Conservation (phyloP, 371 early-diverging fungal genomes). For the Zopfochytrium polystomum region DNA sequence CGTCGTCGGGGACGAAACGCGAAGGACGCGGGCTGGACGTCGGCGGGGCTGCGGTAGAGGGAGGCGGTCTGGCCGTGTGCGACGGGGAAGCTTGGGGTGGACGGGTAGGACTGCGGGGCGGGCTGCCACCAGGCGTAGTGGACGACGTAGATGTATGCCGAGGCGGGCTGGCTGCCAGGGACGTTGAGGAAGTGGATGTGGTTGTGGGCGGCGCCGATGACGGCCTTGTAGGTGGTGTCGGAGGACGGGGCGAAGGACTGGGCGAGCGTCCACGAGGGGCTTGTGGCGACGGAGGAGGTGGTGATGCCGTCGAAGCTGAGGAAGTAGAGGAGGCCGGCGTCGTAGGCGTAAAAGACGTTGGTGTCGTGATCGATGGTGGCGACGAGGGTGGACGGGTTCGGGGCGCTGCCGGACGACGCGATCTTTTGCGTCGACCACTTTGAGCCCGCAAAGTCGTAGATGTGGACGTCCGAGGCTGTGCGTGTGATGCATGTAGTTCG, state of each 20-base stretch:
- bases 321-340: background rate
- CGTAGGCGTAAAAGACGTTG: constrained; percentile 16
- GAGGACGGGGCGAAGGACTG: constrained; percentile 9
- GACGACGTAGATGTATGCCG: constrained; percentile 17
- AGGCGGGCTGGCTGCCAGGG: constrained; percentile 3
- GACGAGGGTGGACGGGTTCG: background rate
- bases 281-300: background rate
- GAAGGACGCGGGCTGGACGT: background rate
- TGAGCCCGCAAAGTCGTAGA: background rate
- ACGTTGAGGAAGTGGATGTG: constrained; percentile 19
- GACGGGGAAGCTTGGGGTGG: background rate
- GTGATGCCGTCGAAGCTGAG: background rate
- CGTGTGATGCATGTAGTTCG: too few species aligned
- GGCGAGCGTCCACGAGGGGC: background rate
- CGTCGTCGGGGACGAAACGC: constrained; percentile 12
- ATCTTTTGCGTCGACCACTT: background rate
- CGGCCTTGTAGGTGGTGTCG: constrained; percentile 8
- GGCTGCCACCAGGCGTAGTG: constrained; percentile 25
- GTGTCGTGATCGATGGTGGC: constrained; percentile 20
- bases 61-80: constrained; percentile 7
- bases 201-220: constrained; percentile 11
- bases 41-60: constrained; percentile 7
- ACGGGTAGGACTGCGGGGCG: constrained; percentile 8
- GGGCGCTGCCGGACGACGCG: background rate
- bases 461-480: too few species aligned